These are phyloP conservation scores for Suillus tomentosus DNA, from an alignment of 768 basidiomycete genomes.

Conservation along the genomic window DNA sequence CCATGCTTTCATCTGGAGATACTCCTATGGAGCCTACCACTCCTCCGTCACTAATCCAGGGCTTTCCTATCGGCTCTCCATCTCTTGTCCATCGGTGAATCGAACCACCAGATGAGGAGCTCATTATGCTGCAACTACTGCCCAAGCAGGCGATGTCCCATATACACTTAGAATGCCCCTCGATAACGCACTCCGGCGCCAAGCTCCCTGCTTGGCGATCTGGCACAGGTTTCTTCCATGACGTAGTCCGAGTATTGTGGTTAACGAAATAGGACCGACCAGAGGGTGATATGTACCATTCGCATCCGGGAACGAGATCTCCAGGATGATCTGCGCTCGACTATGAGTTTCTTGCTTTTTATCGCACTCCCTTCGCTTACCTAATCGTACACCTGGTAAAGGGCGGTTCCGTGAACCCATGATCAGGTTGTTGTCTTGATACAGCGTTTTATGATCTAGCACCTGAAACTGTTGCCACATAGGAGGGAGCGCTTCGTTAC, in stretches of 20 bases:
- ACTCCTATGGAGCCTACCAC: constrained; percentile 1
- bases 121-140: not conserved
- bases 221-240: not conserved
- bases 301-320: not conserved
- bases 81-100: not conserved
- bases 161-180: not conserved
- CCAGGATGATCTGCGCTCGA: not conserved
- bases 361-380: not conserved
- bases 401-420: not conserved
- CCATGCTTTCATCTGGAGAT: constrained; percentile 18
- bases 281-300: not conserved
- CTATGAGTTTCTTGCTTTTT: not conserved
- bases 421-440: constrained; percentile 4
- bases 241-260: not conserved
- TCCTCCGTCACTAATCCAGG: constrained; percentile 3
- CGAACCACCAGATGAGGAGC: not conserved
- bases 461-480: constrained; percentile 5
- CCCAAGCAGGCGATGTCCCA: not conserved
- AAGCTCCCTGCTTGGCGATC: not conserved
- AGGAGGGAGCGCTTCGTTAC: not conserved
- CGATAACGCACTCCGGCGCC: not conserved
- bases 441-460: not conserved
- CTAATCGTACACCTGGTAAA: constrained; percentile 1
- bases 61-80: not conserved
- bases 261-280: not conserved